A percentile compares a stretch with the other conserved stretches of the same genome.
Evolutionary conservation across 139 green algal genomes (phyloP).

Genomic region (Micractinium conductrix): DNA sequence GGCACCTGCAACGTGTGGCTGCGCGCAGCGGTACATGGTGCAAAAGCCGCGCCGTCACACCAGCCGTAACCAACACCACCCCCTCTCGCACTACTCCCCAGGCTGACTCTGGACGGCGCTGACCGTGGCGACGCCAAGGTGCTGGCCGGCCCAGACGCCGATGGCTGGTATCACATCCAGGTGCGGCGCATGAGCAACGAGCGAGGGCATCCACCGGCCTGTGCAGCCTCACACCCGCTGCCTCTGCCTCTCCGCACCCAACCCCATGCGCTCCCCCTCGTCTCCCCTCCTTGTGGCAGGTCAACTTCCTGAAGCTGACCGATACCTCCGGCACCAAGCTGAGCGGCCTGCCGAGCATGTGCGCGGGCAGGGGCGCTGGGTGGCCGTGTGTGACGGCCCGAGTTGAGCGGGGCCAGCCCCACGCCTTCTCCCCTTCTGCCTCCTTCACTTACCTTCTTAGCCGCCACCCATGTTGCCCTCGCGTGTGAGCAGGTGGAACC

Average conservation of each 20-base stretch:
- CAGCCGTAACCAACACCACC: too few relatives aligned
- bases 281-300: background rate
- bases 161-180: constrained; percentile 53
- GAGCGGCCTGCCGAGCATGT: background rate
- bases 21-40: too few relatives aligned
- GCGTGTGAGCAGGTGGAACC: constrained; percentile 53
- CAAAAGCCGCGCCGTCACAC: too few relatives aligned
- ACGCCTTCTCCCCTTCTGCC: too few relatives aligned
- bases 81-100: too few relatives aligned
- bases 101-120: constrained; percentile 1
- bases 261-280: background rate
- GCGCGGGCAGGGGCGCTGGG: too few relatives aligned
- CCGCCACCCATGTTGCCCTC: too few relatives aligned
- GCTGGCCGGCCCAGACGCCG: constrained; percentile 37
- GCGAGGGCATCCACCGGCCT: background rate
- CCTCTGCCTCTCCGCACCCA: background rate
- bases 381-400: too few relatives aligned
- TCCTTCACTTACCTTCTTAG: too few relatives aligned
- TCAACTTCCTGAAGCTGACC: constrained; percentile 13
- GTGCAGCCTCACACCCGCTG: background rate
- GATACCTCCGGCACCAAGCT: constrained; percentile 6
- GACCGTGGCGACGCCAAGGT: constrained; percentile 16
- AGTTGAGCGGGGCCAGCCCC: too few relatives aligned
- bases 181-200: background rate
- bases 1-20: too few relatives aligned